A percentile compares a stretch with the other conserved stretches of the same genome.
phyloP scores from a whole-genome alignment of 1,284 basidiomycete species.

The Ganoderma lingzhi region DNA sequence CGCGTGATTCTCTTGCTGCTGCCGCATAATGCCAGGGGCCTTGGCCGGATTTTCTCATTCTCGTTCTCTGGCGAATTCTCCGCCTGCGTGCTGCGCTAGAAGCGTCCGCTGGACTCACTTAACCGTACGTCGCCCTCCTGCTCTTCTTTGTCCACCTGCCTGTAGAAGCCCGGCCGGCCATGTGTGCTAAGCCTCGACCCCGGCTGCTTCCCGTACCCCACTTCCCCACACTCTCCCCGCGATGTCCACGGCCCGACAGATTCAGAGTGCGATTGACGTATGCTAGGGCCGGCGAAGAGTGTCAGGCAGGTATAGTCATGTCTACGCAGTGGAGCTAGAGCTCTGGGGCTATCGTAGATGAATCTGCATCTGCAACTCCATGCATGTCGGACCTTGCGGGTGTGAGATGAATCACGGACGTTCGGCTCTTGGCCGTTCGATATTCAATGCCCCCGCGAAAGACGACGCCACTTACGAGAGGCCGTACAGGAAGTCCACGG shows the following conservation, averaged over 20 bases:
- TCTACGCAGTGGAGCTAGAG: not conserved
- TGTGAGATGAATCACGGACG: not conserved
- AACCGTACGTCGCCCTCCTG: slow-evolving; percentile 12
- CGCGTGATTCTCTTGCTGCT: slow-evolving; percentile 1
- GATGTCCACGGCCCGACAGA: slow-evolving; percentile 4
- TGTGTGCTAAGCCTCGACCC: not conserved
- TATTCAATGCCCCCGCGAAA: not conserved
- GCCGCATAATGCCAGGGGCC: not conserved
- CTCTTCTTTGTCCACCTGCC: not conserved
- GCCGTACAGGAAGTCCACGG: slow-evolving; percentile 1
- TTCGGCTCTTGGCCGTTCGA: not conserved
- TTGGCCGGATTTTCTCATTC: slow-evolving; percentile 8
- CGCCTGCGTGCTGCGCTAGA: slow-evolving; percentile 16
- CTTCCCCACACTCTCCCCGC: not conserved
- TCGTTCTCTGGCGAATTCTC: not conserved
- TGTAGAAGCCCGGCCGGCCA: not conserved
- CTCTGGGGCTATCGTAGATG: not conserved
- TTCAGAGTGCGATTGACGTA: not conserved
- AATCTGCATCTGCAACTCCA: not conserved
- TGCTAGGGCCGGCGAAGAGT: not conserved
- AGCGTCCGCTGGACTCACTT: slow-evolving; percentile 1
- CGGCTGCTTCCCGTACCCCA: not conserved
- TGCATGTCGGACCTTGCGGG: not conserved
- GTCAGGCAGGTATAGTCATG: not conserved
- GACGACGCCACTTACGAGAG: slow-evolving; percentile 5